Percentiles rank a stretch among this genome's conserved stretches.
Conservation (phyloP, 306 rosid species). For the Parietaria judaica region DNA sequence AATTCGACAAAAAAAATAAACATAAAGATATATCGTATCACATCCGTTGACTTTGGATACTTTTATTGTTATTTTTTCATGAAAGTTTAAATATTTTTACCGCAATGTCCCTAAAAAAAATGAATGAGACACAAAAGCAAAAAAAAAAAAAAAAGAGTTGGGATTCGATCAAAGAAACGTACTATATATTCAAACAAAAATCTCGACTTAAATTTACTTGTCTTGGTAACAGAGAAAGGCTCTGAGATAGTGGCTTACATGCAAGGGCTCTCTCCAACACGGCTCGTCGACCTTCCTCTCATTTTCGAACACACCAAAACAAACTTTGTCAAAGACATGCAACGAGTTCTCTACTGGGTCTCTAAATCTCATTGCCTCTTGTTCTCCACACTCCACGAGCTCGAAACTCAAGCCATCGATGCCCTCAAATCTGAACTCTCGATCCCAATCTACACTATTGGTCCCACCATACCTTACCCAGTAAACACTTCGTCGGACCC, state of each 20-base stretch:
- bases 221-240: slow-evolving; percentile 7
- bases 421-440: slow-evolving; percentile 24
- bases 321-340: slow-evolving; percentile 19
- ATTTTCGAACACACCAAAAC: neutral
- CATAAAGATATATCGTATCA: too few species aligned
- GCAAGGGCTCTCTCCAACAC: slow-evolving; percentile 26
- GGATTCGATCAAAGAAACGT: too few species aligned
- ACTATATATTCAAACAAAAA: too few species aligned
- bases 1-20: too few species aligned
- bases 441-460: slow-evolving; percentile 38
- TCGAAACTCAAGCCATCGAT: slow-evolving; percentile 32
- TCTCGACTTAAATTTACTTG: too few species aligned
- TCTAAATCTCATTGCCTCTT: slow-evolving; percentile 35
- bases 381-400: slow-evolving; percentile 34
- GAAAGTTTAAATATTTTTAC: too few species aligned
- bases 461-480: slow-evolving; percentile 46
- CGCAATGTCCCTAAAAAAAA: too few species aligned
- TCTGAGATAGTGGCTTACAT: slow-evolving; percentile 20
- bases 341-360: slow-evolving; percentile 21
- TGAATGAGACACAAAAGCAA: too few species aligned
- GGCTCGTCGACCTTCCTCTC: slow-evolving; percentile 27
- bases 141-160: too few species aligned
- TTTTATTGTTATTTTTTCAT: too few species aligned
- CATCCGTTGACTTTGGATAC: too few species aligned
- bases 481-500: slow-evolving; percentile 12